Conservation (phyloP, 1,284 basidiomycete species). For the Fomes fomentarius region DNA sequence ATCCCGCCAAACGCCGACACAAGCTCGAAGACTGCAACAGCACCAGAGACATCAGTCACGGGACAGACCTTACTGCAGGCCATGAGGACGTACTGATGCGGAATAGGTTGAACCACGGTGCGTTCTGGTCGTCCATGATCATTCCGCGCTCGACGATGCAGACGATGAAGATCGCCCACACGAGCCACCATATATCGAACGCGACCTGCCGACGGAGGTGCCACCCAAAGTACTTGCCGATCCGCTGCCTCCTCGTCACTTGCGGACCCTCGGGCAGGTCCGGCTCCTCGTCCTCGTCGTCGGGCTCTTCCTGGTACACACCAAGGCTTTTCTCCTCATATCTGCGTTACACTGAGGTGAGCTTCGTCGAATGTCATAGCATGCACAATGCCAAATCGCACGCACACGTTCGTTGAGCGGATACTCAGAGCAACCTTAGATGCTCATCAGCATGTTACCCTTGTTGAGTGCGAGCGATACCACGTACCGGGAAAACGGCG, state of each 20-base stretch:
- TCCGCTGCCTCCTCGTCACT: constrained; percentile 45
- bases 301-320: constrained; percentile 57
- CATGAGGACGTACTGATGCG: constrained; percentile 28
- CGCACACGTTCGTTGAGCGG: constrained; percentile 83
- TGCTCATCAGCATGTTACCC: background rate
- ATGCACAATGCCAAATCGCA: background rate
- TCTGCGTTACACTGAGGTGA: constrained; percentile 26
- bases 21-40: constrained; percentile 48
- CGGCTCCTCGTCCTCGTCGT: constrained; percentile 53
- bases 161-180: constrained; percentile 64
- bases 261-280: constrained; percentile 37
- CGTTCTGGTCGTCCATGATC: constrained; percentile 55
- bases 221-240: constrained; percentile 60
- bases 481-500: constrained; percentile 54
- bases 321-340: constrained; percentile 74
- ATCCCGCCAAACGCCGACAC: constrained; percentile 66
- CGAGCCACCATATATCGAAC: constrained; percentile 64
- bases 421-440: constrained; percentile 64
- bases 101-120: constrained; percentile 69
- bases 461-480: background rate
- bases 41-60: background rate
- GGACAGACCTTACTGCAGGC: background rate
- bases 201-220: constrained; percentile 72
- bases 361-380: too few species aligned
- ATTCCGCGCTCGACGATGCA: constrained; percentile 69